These are phyloP conservation scores for Fusarium piperis DNA, from an alignment of 2,329 filamentous ascomycete species.

Conservation along the genomic window DNA sequence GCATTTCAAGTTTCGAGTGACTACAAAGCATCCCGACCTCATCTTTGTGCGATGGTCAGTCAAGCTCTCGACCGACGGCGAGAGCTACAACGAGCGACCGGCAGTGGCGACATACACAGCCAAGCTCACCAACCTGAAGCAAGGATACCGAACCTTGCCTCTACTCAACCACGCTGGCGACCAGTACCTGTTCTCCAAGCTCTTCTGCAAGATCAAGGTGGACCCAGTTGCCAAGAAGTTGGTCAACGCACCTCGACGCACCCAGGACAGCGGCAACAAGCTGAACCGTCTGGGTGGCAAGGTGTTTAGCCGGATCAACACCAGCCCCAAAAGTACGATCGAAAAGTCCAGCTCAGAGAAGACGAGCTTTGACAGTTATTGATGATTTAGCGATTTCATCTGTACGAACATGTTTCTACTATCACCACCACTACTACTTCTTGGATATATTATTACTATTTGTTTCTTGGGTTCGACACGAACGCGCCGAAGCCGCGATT, in stretches of 20 bases:
- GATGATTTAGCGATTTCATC: conserved; percentile 33
- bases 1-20: conserved; percentile 80
- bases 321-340: conserved; percentile 62
- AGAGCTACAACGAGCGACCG: conserved; percentile 67
- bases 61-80: conserved; percentile 83
- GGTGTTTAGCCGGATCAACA: conserved; percentile 65
- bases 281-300: conserved; percentile 66
- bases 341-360: conserved; percentile 63
- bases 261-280: conserved; percentile 58
- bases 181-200: conserved; percentile 91
- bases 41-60: conserved; percentile 95
- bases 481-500: conserved; percentile 21
- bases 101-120: conserved; percentile 90
- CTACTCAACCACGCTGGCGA: conserved; percentile 89
- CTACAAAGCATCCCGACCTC: conserved; percentile 93
- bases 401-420: conserved; percentile 32
- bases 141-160: conserved; percentile 92
- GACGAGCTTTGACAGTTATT: conserved; percentile 55
- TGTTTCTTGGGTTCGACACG: conserved; percentile 32
- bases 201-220: conserved; percentile 88
- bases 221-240: conserved; percentile 66
- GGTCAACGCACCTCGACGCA: conserved; percentile 58
- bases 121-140: conserved; percentile 87
- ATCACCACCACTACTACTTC: conserved; percentile 12
- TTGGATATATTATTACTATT: conserved; percentile 38